These are phyloP conservation scores for Sanguinoderma infundibulare DNA, from an alignment of 1,284 basidiomycete genomes.

Conservation along the genomic window DNA sequence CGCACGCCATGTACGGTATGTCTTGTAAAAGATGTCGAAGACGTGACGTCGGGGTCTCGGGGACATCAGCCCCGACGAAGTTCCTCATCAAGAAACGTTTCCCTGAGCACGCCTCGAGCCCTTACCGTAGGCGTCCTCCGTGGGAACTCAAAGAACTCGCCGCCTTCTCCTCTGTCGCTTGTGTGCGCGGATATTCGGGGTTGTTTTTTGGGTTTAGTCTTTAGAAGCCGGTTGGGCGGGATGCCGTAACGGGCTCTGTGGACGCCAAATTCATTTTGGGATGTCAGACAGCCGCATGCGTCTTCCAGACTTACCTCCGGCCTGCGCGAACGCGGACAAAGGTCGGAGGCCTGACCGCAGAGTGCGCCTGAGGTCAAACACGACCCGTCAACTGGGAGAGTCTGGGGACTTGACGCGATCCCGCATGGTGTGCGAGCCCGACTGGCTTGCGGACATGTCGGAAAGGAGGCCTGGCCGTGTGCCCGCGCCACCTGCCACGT, in stretches of 20 bases:
- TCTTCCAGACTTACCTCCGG: too few species aligned
- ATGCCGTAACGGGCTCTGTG: neutral
- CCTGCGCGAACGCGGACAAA: neutral
- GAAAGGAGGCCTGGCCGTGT: slow-evolving; percentile 17
- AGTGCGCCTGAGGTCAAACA: neutral
- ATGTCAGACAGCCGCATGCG: too few species aligned
- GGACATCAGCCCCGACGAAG: neutral
- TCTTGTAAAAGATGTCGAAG: neutral
- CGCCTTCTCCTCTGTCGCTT: neutral
- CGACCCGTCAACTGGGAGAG: neutral
- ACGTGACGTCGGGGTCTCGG: too few species aligned
- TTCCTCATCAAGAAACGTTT: neutral
- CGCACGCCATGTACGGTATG: neutral
- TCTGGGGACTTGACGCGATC: too few species aligned
- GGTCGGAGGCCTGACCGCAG: neutral
- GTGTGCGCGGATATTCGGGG: neutral
- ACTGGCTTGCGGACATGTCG: slow-evolving; percentile 9
- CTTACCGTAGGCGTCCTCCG: neutral
- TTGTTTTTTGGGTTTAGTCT: neutral
- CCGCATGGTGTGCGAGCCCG: neutral
- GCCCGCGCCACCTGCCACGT: neutral
- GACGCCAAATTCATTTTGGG: too few species aligned
- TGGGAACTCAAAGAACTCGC: neutral
- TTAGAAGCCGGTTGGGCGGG: neutral
- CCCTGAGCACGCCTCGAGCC: neutral